Evolutionary conservation across 331 rosid genomes (phyloP), one percentile per base, ranked within the genome.

Genomic region (Stylosanthes scabra): DNA sequence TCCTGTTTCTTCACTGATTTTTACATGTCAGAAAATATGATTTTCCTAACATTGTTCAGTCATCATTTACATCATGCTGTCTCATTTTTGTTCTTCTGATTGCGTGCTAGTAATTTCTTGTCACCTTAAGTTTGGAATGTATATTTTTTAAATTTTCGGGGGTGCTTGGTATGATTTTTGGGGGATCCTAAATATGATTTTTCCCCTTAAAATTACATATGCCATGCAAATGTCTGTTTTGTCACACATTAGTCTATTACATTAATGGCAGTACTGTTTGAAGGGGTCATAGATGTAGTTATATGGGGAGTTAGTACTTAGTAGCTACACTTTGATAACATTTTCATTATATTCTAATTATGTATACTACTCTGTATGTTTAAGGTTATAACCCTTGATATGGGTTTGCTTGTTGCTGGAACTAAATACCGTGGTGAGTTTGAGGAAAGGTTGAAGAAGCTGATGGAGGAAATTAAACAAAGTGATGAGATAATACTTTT

Each of bases 371-470:
- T 63, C 13, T 76, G 64, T 74, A 58, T 78, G 67, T 20, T 76
- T 68, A 81, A 93, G 98, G 98, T 93, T 66, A 90, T 93, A 66
- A 93, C 98, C 78, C 86, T 93, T 15, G 98, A 93, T 63, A 93
- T 93, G 98, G 98, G 98, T 73, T 84, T 93, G 66, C 98, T 93
- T 68, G 98, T 93, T 27, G 98, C 98, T 45, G 98, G 98, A 71
- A 93, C 98, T 56, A 93, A 93, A 79, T 93, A 93, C 74, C 98
- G 98, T 88, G 98, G 98, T 69, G 98, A 93, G 85, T 93, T 93
- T 82, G 98, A 93, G 85, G 98, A 93, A 80, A 88, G 98, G 78
- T 73, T 93, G 65, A 93, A 93, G 90, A 93, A 93, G 74, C 88
- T 93, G 34, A 92, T 90, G 96, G 96, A 92, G 86, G 98, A 92